Percentiles rank a stretch among this genome's conserved stretches.
Conservation (phyloP, 2,329 filamentous ascomycete species). For the Trichoderma sp. region DNA sequence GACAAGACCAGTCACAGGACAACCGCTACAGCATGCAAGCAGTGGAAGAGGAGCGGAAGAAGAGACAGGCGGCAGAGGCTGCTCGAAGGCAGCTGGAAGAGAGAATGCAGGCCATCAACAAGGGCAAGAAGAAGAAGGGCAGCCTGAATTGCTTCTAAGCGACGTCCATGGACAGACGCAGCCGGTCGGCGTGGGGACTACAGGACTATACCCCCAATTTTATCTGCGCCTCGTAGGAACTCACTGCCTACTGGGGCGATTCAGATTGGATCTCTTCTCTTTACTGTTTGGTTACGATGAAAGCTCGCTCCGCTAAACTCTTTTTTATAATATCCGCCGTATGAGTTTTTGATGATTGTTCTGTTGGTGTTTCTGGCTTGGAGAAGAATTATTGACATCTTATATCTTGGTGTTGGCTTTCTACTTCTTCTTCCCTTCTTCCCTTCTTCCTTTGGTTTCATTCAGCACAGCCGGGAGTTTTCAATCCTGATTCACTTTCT, state of each 20-base stretch:
- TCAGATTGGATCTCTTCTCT: neutral
- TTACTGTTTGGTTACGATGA: slow-evolving; percentile 5
- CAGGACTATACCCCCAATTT: slow-evolving; percentile 25
- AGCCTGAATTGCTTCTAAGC: slow-evolving; percentile 93
- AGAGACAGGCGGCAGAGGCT: slow-evolving; percentile 84
- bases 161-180: slow-evolving; percentile 3
- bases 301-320: neutral
- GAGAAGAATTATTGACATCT: neutral
- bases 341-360: slow-evolving; percentile 9
- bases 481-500: slow-evolving; percentile 27
- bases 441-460: slow-evolving; percentile 23
- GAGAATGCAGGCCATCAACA: slow-evolving; percentile 87
- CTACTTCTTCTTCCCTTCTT: slow-evolving; percentile 18
- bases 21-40: slow-evolving; percentile 75
- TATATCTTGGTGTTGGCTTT: slow-evolving; percentile 13
- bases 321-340: slow-evolving; percentile 24
- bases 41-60: slow-evolving; percentile 94
- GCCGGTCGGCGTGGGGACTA: neutral
- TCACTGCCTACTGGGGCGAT: neutral
- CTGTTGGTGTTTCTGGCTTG: neutral
- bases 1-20: slow-evolving; percentile 52
- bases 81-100: slow-evolving; percentile 89
- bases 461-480: slow-evolving; percentile 39
- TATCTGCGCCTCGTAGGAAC: slow-evolving; percentile 22
- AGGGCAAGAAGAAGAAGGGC: slow-evolving; percentile 91